Conservation (phyloP, 164 flowering plant genomes). For the Sedum album region DNA sequence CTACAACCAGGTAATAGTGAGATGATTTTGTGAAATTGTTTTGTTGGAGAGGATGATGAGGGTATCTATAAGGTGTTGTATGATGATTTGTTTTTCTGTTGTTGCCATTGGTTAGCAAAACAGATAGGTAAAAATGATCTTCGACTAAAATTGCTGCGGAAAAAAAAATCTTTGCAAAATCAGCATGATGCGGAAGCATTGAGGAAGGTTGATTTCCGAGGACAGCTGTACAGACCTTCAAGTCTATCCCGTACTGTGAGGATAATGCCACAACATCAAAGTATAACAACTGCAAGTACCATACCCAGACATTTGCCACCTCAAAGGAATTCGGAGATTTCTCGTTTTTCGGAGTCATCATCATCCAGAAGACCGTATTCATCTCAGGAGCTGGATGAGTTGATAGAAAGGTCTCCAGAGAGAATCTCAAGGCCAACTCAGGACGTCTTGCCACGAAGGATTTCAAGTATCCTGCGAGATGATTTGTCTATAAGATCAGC, state of each 20-base stretch:
- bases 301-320: constrained; percentile 11
- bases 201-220: constrained; percentile 15
- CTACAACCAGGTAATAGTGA: constrained; percentile 1
- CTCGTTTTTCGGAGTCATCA: constrained; percentile 13
- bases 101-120: constrained; percentile 10
- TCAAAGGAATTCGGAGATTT: constrained; percentile 12
- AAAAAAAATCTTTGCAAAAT: constrained; percentile 17
- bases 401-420: constrained; percentile 22
- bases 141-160: constrained; percentile 27
- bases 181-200: constrained; percentile 10
- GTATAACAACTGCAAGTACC: constrained; percentile 11
- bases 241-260: constrained; percentile 7
- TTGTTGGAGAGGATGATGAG: neutral
- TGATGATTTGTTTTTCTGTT: constrained; percentile 6
- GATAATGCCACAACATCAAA: constrained; percentile 11
- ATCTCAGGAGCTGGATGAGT: constrained; percentile 11
- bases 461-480: constrained; percentile 11
- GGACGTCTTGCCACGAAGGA: constrained; percentile 20
- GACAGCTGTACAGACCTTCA: constrained; percentile 16
- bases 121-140: constrained; percentile 26
- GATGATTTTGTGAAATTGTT: neutral
- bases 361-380: constrained; percentile 13
- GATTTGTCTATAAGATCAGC: constrained; percentile 15
- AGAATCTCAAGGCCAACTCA: constrained; percentile 11
- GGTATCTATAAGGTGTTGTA: neutral